Evolutionary conservation across 352 stramenopile species (phyloP).

Genomic region (Globisporangium emineosum): DNA sequence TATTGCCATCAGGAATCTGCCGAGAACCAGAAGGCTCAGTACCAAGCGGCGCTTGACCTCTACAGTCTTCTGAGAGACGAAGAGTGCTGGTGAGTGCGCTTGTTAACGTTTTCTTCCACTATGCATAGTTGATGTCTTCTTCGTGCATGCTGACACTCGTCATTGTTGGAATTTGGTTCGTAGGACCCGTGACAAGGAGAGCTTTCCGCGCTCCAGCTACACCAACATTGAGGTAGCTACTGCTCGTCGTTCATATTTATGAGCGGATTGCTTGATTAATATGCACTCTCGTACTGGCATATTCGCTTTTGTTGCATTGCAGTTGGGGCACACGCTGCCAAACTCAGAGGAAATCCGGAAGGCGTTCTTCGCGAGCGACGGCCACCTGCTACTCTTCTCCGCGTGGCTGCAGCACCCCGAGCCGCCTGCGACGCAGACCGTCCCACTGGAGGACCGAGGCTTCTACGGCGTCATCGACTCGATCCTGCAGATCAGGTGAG

Average conservation of each 20-base stretch:
- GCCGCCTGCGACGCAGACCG: conserved; percentile 58
- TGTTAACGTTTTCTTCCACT: background rate
- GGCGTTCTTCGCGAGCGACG: conserved; percentile 46
- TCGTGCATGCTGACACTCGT: background rate
- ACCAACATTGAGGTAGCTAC: conserved; percentile 54
- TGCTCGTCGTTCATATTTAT: background rate
- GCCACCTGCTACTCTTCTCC: conserved; percentile 64
- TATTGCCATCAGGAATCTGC: conserved; percentile 31
- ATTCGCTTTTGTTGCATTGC: background rate
- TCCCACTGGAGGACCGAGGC: conserved; percentile 58
- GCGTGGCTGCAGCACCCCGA: conserved; percentile 76
- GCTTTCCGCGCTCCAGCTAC: conserved; percentile 75
- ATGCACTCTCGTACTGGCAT: background rate
- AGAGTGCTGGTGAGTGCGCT: conserved; percentile 49
- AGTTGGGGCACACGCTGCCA: conserved; percentile 29
- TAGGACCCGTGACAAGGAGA: conserved; percentile 77
- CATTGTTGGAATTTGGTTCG: background rate
- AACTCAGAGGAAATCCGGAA: conserved; percentile 23
- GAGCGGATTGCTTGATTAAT: background rate
- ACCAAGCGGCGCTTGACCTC: conserved; percentile 46
- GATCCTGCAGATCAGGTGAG: conserved; percentile 68
- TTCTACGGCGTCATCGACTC: conserved; percentile 78
- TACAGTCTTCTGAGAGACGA: conserved; percentile 70
- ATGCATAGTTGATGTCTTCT: background rate
- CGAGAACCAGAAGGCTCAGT: conserved; percentile 42